A percentile compares a stretch with the other conserved stretches of the same genome.
Evolutionary conservation across 768 basidiomycete genomes (phyloP).

Genomic region (Leccinum uliginosum): DNA sequence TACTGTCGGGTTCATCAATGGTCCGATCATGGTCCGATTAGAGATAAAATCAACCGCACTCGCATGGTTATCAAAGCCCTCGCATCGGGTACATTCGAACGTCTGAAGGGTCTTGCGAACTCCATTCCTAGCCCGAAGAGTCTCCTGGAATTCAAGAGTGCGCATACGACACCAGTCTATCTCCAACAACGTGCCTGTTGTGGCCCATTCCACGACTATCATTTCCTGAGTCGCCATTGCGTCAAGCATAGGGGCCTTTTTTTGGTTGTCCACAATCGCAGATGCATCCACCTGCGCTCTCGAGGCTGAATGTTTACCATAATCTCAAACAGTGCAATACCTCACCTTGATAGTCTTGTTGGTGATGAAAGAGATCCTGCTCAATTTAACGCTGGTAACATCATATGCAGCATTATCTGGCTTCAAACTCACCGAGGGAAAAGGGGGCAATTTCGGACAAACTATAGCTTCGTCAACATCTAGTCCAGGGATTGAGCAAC

Average conservation of each 20-base stretch:
- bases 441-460: slow-evolving; percentile 77
- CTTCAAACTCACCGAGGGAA: slow-evolving; percentile 40
- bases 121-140: slow-evolving; percentile 54
- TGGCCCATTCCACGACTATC: slow-evolving; percentile 55
- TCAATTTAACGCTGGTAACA: slow-evolving; percentile 56
- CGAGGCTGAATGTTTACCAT: background rate
- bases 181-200: slow-evolving; percentile 53
- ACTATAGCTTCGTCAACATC: slow-evolving; percentile 55
- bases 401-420: slow-evolving; percentile 63
- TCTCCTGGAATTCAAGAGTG: slow-evolving; percentile 89
- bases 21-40: too few species aligned
- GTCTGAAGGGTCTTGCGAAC: slow-evolving; percentile 41
- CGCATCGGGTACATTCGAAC: slow-evolving; percentile 54
- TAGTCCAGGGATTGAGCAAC: slow-evolving; percentile 24
- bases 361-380: slow-evolving; percentile 75
- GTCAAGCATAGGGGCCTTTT: slow-evolving; percentile 58
- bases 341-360: slow-evolving; percentile 78
- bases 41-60: slow-evolving; percentile 28
- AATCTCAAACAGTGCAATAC: slow-evolving; percentile 28
- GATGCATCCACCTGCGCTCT: slow-evolving; percentile 60
- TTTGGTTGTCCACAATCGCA: slow-evolving; percentile 61
- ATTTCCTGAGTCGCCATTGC: slow-evolving; percentile 46
- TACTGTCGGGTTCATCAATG: slow-evolving; percentile 51
- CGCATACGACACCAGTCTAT: slow-evolving; percentile 82
- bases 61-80: slow-evolving; percentile 73